Conservation (phyloP, 164 flowering plant species). For the Kingdonia uniflora region DNA sequence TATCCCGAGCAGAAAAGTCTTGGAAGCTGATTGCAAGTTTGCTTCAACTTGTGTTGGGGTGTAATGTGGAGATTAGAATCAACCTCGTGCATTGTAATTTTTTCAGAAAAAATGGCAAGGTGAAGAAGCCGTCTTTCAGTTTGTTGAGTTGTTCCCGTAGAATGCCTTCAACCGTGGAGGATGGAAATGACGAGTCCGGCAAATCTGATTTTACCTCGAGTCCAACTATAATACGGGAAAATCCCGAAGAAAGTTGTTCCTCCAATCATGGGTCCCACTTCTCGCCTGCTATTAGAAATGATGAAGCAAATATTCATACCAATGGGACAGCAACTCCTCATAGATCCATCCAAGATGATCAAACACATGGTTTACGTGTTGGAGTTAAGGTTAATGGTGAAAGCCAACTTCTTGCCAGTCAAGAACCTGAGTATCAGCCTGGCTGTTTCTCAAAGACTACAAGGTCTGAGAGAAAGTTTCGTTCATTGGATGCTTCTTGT, state of each 20-base stretch:
- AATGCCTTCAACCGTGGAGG: conserved; percentile 24
- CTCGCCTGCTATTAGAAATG: conserved; percentile 36
- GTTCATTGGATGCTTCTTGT: conserved; percentile 20
- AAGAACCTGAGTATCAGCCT: conserved; percentile 33
- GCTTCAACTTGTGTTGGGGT: conserved; percentile 57
- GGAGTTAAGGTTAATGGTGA: conserved; percentile 7
- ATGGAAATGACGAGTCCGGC: conserved; percentile 28
- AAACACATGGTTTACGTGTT: conserved; percentile 6
- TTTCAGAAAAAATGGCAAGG: conserved; percentile 22
- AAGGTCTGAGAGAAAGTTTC: conserved; percentile 21
- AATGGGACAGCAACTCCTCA: conserved; percentile 20
- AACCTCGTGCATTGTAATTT: conserved; percentile 29
- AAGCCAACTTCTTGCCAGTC: conserved; percentile 11
- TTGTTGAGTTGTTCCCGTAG: conserved; percentile 56
- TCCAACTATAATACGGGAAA: conserved; percentile 24
- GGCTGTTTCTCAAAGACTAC: conserved; percentile 36
- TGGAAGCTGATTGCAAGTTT: conserved; percentile 76
- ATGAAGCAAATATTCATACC: conserved; percentile 48
- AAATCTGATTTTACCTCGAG: conserved; percentile 30
- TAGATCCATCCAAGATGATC: conserved; percentile 20
- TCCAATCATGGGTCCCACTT: conserved; percentile 26
- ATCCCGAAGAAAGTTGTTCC: conserved; percentile 23
- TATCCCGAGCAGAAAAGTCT: conserved; percentile 67
- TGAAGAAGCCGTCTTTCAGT: conserved; percentile 36
- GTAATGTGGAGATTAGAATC: conserved; percentile 73